phyloP scores from a whole-genome alignment of 176 grass and related monocot genomes.

The Eleusine coracana region DNA sequence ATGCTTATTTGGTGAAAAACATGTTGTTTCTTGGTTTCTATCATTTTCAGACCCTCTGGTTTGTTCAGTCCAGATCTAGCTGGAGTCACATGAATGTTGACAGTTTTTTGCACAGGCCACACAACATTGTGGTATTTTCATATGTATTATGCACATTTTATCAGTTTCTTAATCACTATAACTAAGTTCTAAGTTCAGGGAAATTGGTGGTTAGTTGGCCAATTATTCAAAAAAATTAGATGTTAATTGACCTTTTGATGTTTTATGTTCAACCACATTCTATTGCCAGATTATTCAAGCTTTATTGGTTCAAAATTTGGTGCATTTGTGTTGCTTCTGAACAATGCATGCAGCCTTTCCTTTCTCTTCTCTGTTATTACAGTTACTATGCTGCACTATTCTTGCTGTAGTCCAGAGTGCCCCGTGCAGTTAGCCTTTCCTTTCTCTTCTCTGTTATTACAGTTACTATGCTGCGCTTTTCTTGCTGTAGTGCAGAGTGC shows the following conservation, averaged over 20 bases:
- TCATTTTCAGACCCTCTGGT: background rate
- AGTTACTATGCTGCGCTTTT: no score
- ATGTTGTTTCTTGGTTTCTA: background rate
- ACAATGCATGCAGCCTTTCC: background rate
- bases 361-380: no score
- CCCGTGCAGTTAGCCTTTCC: no score
- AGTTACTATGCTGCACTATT: no score
- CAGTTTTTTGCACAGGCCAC: background rate
- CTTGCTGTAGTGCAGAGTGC: no score
- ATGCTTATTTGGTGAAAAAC: background rate
- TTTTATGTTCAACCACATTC: background rate
- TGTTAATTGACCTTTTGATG: constrained; percentile 19
- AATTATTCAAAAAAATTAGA: background rate
- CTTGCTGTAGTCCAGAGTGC: no score
- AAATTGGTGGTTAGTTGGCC: constrained; percentile 22
- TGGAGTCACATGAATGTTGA: background rate
- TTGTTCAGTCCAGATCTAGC: background rate
- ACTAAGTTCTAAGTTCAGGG: constrained; percentile 2
- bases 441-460: no score
- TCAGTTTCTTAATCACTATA: background rate
- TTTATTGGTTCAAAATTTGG: background rate
- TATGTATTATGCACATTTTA: background rate
- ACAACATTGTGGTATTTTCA: background rate
- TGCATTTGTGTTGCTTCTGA: background rate
- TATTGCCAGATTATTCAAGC: background rate